Evolutionary conservation across 257 asterid genomes (phyloP).

Genomic region (Penstemon davidsonii): DNA sequence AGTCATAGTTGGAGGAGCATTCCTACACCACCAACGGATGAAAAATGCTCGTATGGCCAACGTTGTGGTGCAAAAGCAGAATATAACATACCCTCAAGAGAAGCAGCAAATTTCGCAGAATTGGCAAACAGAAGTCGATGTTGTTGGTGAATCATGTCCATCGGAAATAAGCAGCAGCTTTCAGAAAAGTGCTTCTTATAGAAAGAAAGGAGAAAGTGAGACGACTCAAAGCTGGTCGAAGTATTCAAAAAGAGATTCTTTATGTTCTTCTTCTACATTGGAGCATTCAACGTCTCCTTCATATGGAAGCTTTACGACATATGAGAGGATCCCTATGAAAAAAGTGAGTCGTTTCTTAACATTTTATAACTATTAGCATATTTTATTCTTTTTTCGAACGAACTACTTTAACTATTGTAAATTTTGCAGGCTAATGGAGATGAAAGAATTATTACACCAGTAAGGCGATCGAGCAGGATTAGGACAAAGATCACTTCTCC

Average conservation of each 20-base stretch:
- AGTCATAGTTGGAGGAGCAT: slow-evolving; percentile 41
- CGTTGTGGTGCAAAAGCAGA: slow-evolving; percentile 16
- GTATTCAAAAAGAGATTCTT: slow-evolving; percentile 55
- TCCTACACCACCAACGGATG: slow-evolving; percentile 26
- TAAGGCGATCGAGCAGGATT: slow-evolving; percentile 90
- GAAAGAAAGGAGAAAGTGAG: slow-evolving; percentile 42
- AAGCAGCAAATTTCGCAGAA: slow-evolving; percentile 34
- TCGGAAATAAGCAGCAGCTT: slow-evolving; percentile 87
- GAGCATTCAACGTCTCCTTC: slow-evolving; percentile 55
- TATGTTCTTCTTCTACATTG: slow-evolving; percentile 62
- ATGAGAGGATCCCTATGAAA: slow-evolving; percentile 66
- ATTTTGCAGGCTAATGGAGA: slow-evolving; percentile 61
- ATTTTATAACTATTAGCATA: neutral
- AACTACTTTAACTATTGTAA: neutral
- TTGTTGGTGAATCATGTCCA: slow-evolving; percentile 45
- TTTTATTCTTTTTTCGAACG: neutral
- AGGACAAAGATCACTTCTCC: slow-evolving; percentile 53
- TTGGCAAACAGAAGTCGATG: slow-evolving; percentile 39
- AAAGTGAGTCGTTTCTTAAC: slow-evolving; percentile 44
- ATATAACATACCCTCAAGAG: slow-evolving; percentile 28
- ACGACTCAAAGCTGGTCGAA: slow-evolving; percentile 49
- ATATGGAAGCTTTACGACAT: slow-evolving; percentile 95
- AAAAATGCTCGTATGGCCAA: slow-evolving; percentile 9
- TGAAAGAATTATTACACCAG: slow-evolving; percentile 81
- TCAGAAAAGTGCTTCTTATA: slow-evolving; percentile 37